These are phyloP conservation scores for Craterostigma plantagineum DNA, from an alignment of 257 asterid species.

Conservation along the genomic window DNA sequence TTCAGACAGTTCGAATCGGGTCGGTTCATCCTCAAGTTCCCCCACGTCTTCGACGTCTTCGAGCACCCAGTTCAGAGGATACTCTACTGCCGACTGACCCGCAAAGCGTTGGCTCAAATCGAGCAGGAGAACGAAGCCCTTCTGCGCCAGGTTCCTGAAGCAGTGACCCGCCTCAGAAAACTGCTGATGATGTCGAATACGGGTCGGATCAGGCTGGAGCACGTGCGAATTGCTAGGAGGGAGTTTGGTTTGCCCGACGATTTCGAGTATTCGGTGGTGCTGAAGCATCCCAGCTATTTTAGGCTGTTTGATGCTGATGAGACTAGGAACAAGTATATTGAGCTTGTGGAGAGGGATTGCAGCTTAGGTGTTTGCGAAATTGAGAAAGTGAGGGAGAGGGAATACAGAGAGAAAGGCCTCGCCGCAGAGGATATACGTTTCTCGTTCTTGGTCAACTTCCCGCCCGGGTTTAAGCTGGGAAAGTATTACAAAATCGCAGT, in stretches of 20 bases:
- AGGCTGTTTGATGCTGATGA: slow-evolving; percentile 75
- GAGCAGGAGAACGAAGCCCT: slow-evolving; percentile 53
- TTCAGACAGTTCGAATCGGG: slow-evolving; percentile 62
- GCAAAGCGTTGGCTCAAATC: slow-evolving; percentile 45
- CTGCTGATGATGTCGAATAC: slow-evolving; percentile 48
- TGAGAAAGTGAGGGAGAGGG: slow-evolving; percentile 50
- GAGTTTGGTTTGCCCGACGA: slow-evolving; percentile 83
- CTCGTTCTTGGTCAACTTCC: slow-evolving; percentile 58
- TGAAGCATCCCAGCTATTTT: slow-evolving; percentile 48
- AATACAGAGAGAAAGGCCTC: slow-evolving; percentile 50
- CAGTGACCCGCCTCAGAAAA: slow-evolving; percentile 50
- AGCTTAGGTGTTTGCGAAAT: slow-evolving; percentile 41
- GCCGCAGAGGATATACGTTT: slow-evolving; percentile 75
- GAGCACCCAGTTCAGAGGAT: slow-evolving; percentile 90
- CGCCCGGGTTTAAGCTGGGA: slow-evolving; percentile 78
- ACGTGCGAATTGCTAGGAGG: slow-evolving; percentile 59
- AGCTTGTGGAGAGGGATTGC: slow-evolving; percentile 41
- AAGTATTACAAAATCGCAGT: slow-evolving; percentile 70
- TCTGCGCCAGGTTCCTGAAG: slow-evolving; percentile 35
- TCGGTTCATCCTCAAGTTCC: slow-evolving; percentile 56
- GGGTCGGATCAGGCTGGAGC: slow-evolving; percentile 62
- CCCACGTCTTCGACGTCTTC: slow-evolving; percentile 70
- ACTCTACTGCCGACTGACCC: slow-evolving; percentile 48
- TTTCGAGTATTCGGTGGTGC: slow-evolving; percentile 52
- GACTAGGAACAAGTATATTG: slow-evolving; percentile 67